Evolutionary conservation across 2,329 filamentous ascomycete species (phyloP).

Genomic region (Phoma sp.): DNA sequence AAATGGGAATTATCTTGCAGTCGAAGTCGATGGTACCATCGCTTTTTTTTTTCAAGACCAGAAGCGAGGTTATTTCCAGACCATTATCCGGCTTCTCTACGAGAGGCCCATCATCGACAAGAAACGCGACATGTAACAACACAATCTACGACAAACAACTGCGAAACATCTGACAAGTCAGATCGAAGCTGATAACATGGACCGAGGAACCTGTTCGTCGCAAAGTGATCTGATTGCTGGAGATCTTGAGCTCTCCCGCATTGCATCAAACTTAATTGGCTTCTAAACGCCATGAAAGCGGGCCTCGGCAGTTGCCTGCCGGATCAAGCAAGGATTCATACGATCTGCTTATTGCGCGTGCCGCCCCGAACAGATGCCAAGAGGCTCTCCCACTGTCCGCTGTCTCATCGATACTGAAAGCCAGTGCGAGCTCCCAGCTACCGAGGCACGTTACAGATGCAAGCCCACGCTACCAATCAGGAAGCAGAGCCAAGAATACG

Average conservation of each 20-base stretch:
- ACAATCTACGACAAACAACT: too few species aligned
- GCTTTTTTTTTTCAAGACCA: too few species aligned
- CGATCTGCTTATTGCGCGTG: neutral
- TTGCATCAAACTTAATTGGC: neutral
- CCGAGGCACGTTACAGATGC: neutral
- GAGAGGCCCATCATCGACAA: too few species aligned
- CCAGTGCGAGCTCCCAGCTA: neutral
- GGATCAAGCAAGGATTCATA: too few species aligned
- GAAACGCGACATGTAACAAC: too few species aligned
- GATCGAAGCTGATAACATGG: neutral
- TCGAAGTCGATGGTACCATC: too few species aligned
- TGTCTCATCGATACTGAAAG: neutral
- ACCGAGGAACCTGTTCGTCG: neutral
- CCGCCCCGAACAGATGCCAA: neutral
- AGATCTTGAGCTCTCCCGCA: neutral
- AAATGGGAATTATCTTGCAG: too few species aligned
- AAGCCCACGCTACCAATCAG: neutral
- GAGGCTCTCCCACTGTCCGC: neutral
- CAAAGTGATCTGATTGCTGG: neutral
- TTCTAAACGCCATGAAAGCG: neutral
- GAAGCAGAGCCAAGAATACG: neutral
- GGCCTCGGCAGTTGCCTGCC: neutral
- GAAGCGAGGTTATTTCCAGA: too few species aligned
- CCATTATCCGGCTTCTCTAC: too few species aligned
- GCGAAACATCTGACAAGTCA: too few species aligned